Evolutionary conservation across 1,284 basidiomycete genomes (phyloP), one percentile per base, ranked within the genome.

Genomic region (Phenoliferia sp.): DNA sequence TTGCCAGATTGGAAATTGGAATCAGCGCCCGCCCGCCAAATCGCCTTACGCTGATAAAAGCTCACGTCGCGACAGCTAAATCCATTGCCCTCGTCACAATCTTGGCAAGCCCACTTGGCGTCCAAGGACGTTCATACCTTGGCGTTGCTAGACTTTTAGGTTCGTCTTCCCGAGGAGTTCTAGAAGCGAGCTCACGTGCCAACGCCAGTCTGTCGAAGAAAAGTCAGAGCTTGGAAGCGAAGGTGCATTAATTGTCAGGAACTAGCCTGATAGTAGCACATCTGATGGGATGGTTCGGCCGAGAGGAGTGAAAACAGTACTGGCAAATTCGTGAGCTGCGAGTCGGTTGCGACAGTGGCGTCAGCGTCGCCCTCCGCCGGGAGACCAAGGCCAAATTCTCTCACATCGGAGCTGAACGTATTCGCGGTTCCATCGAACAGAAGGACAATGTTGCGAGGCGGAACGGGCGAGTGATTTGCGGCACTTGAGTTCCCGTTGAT

Each of bases 41-140:
- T 22, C 39, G 12, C 12, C 39, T 5, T 6, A 22, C 22, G 48
- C 5, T 19, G 48, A 22, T 19, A 6, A 19, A 26, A 6, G 28
- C 48, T 7, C 5, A 52, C 48, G 9, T 9, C 9, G 52, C 52
- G 39, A 36, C 31, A 12, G 16, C 48, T 26, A 15, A 54, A 32
- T 61, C 64, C 22, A 58, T n/a, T 29, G 28, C 32, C 28, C 26
- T n/a, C 17, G 50, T 60, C 33, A 36, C 34, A 15, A 5, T 19
- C 36, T n/a, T 29, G n/a, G 59, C 1, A 65, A 66, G 31, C 67
- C 57, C 55, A 34, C 31, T 35, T 6, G 60, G 60, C 3, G 61
- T 54, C 61, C 61, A 62, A 26, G 71, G 72, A 17, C 32, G 34
- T 35, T 32, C 33, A 54, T 62, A 62, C 17, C 10, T 56, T 52